phyloP scores from a whole-genome alignment of 1,284 basidiomycete species.

The Leccinum subrobustum region DNA sequence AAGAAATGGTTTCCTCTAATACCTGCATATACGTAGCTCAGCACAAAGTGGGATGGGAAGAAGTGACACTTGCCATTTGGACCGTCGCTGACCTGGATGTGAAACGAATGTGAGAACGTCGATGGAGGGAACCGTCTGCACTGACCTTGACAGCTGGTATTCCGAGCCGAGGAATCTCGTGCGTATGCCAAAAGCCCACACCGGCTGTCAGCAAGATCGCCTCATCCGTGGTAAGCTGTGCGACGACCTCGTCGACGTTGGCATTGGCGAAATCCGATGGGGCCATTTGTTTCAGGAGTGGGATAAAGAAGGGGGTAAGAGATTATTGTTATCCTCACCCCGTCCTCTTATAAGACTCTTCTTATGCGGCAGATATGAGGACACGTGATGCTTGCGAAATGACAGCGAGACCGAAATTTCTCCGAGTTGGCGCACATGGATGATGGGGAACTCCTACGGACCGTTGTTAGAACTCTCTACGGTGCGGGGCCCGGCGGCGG shows the following conservation, averaged over 20 bases:
- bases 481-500: not conserved
- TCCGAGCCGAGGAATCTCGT: constrained; percentile 59
- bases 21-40: constrained; percentile 22
- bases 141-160: constrained; percentile 71
- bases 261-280: constrained; percentile 69
- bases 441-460: not conserved
- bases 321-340: not conserved
- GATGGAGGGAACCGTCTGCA: not conserved
- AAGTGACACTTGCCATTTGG: constrained; percentile 54
- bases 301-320: constrained; percentile 3
- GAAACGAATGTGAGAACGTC: constrained; percentile 5
- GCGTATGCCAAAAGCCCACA: constrained; percentile 77
- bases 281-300: constrained; percentile 43
- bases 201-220: constrained; percentile 70
- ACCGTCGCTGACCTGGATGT: constrained; percentile 63
- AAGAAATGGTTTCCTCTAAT: constrained; percentile 61
- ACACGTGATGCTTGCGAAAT: constrained; percentile 21
- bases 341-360: constrained; percentile 11
- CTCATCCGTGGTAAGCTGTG: constrained; percentile 68
- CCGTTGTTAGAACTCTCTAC: not conserved
- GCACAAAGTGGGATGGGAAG: not conserved
- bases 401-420: constrained; percentile 18
- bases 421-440: constrained; percentile 13
- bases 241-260: constrained; percentile 57
- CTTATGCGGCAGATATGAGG: constrained; percentile 6